phyloP scores from a whole-genome alignment of 2,329 filamentous ascomycete species.

The Paecilomyces niveus region DNA sequence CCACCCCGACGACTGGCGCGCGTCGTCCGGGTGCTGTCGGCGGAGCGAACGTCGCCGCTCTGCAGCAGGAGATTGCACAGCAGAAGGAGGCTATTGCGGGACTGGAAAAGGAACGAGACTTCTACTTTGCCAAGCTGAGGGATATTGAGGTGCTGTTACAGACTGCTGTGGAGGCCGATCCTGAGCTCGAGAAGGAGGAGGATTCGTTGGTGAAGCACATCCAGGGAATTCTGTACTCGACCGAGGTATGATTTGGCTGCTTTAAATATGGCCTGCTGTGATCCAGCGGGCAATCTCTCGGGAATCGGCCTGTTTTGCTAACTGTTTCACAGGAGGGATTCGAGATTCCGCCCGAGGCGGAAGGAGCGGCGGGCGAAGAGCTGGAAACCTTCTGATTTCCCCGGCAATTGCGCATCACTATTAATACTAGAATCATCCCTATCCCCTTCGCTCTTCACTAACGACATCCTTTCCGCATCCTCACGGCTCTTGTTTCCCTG shows the following conservation, averaged over 20 bases:
- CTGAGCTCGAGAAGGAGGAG: slow-evolving; percentile 89
- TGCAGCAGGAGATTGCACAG: slow-evolving; percentile 78
- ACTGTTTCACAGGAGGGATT: slow-evolving; percentile 20
- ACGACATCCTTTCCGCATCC: background rate
- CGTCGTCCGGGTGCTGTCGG: slow-evolving; percentile 38
- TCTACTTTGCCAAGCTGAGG: slow-evolving; percentile 97
- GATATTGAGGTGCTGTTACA: slow-evolving; percentile 95
- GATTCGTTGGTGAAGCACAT: slow-evolving; percentile 90
- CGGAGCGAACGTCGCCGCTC: slow-evolving; percentile 59
- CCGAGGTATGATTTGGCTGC: slow-evolving; percentile 57
- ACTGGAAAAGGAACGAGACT: slow-evolving; percentile 91
- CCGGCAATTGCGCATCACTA: slow-evolving; percentile 9
- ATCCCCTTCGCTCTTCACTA: background rate
- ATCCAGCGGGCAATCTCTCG: background rate
- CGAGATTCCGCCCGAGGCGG: slow-evolving; percentile 23
- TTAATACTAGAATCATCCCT: slow-evolving; percentile 15
- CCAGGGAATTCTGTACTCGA: slow-evolving; percentile 94
- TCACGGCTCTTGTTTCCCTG: background rate
- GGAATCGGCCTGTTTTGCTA: background rate
- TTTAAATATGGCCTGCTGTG: background rate
- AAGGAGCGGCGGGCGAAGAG: slow-evolving; percentile 17
- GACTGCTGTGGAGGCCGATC: slow-evolving; percentile 84
- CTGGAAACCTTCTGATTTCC: slow-evolving; percentile 22
- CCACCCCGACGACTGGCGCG: slow-evolving; percentile 54
- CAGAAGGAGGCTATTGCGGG: slow-evolving; percentile 94